Evolutionary conservation across 768 basidiomycete species (phyloP), one percentile per base, ranked within the genome.

Genomic region (Termitomyces sp.): DNA sequence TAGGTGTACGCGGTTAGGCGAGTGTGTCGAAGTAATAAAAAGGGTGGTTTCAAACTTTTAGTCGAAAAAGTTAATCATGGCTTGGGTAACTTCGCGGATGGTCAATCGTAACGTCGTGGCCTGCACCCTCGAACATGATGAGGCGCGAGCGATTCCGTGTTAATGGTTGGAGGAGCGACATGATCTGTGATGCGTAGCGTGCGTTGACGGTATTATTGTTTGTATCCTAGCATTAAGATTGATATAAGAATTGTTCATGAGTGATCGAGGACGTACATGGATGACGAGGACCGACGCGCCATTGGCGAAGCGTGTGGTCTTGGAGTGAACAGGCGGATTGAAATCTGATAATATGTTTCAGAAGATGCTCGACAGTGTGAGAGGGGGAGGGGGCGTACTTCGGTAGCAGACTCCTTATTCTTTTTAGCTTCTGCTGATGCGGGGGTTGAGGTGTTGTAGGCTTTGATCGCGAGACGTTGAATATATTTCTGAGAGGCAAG

Each of bases 271-370:
- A 49, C 83, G 33, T 65, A 86, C 89, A 71, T 90, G 89, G 35
- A 91, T 75, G n/a, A 91, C 71, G 40, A 91, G 75, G 7, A 88
- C 82, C 28, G n/a, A n/a, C n/a, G 78, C 73, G 52, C 81, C 79
- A 20, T 76, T 74, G 3, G 75, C 75, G 58, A 84, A 79, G 2
- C 78, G n/a, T n/a, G n/a, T n/a, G n/a, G 28, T 28, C 28, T 28
- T 2, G 28, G 28, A 28, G 28, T 28, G 28, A 28, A 28, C 2
- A 28, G 28, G 28, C 4, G 28, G 28, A 28, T 28, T 28, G 28
- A 4, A 28, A 4, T 28, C 28, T 28, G 4, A 2, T 28, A 2
- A 28, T 28, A 2, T 28, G 28, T 28, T 28, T 28, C 28, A 28
- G 28, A 28, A 28, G 28, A 28, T 28, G 28, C 28, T 28, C 28